Conservation (phyloP, 805 yeast genomes). For the Saccharomycodes ludwigii region DNA sequence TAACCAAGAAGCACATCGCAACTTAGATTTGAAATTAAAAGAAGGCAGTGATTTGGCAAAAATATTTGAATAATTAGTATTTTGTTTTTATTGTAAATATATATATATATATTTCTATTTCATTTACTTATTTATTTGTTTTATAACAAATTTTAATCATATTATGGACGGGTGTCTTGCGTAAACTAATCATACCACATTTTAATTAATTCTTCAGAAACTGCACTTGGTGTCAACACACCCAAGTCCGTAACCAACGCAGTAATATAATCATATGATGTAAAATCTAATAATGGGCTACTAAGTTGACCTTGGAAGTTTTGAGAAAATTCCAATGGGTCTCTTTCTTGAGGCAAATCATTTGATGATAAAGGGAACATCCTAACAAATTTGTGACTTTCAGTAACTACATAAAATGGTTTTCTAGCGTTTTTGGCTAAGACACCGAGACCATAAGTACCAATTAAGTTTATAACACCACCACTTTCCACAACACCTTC, state of each 20-base stretch:
- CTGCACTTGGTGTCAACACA: slow-evolving; percentile 93
- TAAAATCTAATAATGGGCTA: slow-evolving; percentile 70
- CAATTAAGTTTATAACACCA: slow-evolving; percentile 91
- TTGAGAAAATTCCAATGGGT: slow-evolving; percentile 34
- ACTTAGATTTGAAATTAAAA: not conserved
- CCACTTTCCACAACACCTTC: slow-evolving; percentile 99
- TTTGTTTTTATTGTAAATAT: too few species aligned
- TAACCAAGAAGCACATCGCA: not conserved
- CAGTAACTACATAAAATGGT: slow-evolving; percentile 90
- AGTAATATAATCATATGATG: slow-evolving; percentile 91
- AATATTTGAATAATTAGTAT: not conserved
- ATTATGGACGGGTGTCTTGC: too few species aligned
- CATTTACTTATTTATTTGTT: not conserved
- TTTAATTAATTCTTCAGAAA: slow-evolving; percentile 94
- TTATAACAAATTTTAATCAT: not conserved
- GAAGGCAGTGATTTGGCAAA: not conserved
- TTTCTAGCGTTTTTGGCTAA: slow-evolving; percentile 81
- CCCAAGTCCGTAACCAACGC: slow-evolving; percentile 95
- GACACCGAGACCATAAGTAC: slow-evolving; percentile 90
- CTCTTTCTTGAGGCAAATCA: slow-evolving; percentile 59
- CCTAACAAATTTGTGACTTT: slow-evolving; percentile 91
- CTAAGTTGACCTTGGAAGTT: slow-evolving; percentile 13
- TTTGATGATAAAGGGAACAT: slow-evolving; percentile 89
- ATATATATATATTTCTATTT: too few species aligned
- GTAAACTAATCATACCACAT: slow-evolving; percentile 97